A percentile compares a stretch with the other conserved stretches of the same genome.
Evolutionary conservation across 441 rosid species (phyloP).

Genomic region (Erysimum cheiri): DNA sequence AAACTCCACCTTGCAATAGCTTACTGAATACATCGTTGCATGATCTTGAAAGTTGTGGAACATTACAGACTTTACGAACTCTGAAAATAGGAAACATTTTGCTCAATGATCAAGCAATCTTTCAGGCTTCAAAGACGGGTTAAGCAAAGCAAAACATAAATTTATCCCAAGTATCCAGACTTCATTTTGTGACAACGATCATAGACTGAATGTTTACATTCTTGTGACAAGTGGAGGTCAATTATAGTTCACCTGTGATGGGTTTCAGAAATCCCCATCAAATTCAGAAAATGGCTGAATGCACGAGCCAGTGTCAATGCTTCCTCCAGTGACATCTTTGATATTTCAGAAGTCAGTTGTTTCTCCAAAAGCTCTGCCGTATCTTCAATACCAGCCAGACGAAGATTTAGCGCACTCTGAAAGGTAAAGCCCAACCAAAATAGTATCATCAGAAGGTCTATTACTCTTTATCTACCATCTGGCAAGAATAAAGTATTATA

Average conservation of each 20-base stretch:
- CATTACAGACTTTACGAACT: slow-evolving; percentile 69
- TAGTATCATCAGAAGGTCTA: slow-evolving; percentile 9
- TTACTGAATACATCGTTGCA: slow-evolving; percentile 84
- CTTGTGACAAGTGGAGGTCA: slow-evolving; percentile 6
- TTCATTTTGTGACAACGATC: slow-evolving; percentile 1
- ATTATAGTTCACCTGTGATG: slow-evolving; percentile 70
- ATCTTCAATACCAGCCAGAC: slow-evolving; percentile 84
- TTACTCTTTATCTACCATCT: not conserved
- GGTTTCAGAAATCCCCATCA: slow-evolving; percentile 96
- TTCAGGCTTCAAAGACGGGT: not conserved
- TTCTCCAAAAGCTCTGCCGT: slow-evolving; percentile 83
- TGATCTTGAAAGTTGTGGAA: slow-evolving; percentile 70
- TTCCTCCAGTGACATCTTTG: slow-evolving; percentile 84
- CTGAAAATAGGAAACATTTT: slow-evolving; percentile 49
- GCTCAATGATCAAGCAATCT: slow-evolving; percentile 13
- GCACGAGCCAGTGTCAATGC: slow-evolving; percentile 92
- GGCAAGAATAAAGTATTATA: not conserved
- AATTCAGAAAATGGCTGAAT: slow-evolving; percentile 85
- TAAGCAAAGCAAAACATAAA: slow-evolving; percentile 19
- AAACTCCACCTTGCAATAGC: slow-evolving; percentile 78
- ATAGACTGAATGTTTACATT: not conserved
- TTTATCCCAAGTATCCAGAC: not conserved
- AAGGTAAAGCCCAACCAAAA: slow-evolving; percentile 14
- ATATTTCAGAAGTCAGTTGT: slow-evolving; percentile 81
- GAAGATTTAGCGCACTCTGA: slow-evolving; percentile 91